Evolutionary conservation across 345 rosid genomes (phyloP).

Genomic region (Excoecaria agallocha): DNA sequence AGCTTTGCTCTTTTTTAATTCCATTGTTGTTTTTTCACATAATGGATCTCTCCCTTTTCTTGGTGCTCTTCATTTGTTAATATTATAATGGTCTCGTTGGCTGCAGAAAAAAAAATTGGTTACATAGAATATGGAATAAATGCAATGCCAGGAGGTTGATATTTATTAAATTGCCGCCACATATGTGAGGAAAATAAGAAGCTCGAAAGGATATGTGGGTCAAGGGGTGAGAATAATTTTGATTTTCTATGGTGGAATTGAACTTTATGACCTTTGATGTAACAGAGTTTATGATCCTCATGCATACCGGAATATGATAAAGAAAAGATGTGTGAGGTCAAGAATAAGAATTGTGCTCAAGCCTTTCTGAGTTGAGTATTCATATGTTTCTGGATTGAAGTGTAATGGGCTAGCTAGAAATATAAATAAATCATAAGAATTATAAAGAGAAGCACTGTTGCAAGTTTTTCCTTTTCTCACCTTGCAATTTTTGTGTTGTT

Average conservation of each 20-base stretch:
- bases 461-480: not conserved
- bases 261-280: conserved; percentile 8
- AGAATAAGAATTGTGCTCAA: conserved; percentile 1
- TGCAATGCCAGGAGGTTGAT: conserved; percentile 25
- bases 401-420: not conserved
- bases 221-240: conserved; percentile 17
- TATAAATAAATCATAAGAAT: not conserved
- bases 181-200: conserved; percentile 9
- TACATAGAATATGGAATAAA: conserved; percentile 41
- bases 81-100: conserved; percentile 17
- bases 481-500: conserved; percentile 18
- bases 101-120: conserved; percentile 16
- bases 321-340: not conserved
- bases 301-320: conserved; percentile 5
- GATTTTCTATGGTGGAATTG: conserved; percentile 4
- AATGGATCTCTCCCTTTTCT: conserved; percentile 37
- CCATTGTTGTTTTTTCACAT: conserved; percentile 57
- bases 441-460: not conserved
- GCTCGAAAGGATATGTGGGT: conserved; percentile 18
- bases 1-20: conserved; percentile 21
- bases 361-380: not conserved
- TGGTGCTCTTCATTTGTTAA: conserved; percentile 32
- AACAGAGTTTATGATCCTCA: not conserved
- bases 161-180: conserved; percentile 11
- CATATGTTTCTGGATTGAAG: not conserved